Conservation (phyloP, 1,284 basidiomycete species). For the Heliocybe sulcata region DNA sequence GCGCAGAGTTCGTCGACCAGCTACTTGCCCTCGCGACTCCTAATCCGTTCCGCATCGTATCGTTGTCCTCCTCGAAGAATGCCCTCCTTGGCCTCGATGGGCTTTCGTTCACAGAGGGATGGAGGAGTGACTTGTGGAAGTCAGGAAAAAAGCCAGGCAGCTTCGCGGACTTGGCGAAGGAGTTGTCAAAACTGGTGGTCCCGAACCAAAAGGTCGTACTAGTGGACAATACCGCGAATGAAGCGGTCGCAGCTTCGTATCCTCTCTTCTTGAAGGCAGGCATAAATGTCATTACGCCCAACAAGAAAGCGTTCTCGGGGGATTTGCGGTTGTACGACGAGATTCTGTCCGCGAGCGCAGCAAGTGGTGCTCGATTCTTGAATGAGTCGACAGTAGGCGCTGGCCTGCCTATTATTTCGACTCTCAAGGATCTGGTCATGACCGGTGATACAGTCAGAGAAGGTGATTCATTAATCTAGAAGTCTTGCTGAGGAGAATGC, state of each 20-base stretch:
- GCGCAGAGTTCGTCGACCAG: slow-evolving; percentile 75
- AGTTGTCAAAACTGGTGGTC: slow-evolving; percentile 36
- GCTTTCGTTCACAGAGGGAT: slow-evolving; percentile 30
- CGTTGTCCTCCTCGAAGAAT: slow-evolving; percentile 72
- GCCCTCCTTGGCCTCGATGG: slow-evolving; percentile 53
- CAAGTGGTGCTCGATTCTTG: slow-evolving; percentile 64
- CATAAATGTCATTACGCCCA: slow-evolving; percentile 90
- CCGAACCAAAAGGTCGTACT: slow-evolving; percentile 61
- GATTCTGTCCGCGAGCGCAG: slow-evolving; percentile 52
- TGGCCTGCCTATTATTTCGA: slow-evolving; percentile 88
- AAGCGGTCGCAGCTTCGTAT: slow-evolving; percentile 79
- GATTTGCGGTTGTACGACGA: slow-evolving; percentile 64
- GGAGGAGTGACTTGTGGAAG: slow-evolving; percentile 39
- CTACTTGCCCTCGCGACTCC: slow-evolving; percentile 61
- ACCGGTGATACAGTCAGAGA: slow-evolving; percentile 82
- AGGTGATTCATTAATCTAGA: not conserved
- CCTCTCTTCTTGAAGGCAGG: slow-evolving; percentile 77
- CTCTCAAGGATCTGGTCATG: slow-evolving; percentile 84
- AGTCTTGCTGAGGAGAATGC: not conserved
- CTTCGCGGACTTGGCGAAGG: slow-evolving; percentile 35
- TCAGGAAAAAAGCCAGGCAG: slow-evolving; percentile 33
- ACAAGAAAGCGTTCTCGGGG: slow-evolving; percentile 95
- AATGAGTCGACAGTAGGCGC: slow-evolving; percentile 96
- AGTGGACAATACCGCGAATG: slow-evolving; percentile 92
- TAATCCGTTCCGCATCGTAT: slow-evolving; percentile 65